Percentiles rank a stretch among this genome's conserved stretches.
These are phyloP conservation scores for Periconia digitata DNA, from an alignment of 2,329 filamentous ascomycete species.

Conservation along the genomic window DNA sequence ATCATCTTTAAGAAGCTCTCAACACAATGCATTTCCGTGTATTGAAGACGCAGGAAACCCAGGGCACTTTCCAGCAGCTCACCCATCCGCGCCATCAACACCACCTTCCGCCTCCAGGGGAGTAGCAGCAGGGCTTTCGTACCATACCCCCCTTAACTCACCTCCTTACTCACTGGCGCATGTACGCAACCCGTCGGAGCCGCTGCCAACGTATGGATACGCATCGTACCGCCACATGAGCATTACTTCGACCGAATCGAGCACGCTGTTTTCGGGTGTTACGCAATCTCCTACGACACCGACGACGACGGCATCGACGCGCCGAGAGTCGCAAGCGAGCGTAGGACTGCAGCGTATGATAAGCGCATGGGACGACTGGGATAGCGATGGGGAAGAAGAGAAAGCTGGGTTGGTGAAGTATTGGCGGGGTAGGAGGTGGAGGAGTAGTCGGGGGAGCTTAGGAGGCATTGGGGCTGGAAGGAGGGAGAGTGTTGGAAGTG, in stretches of 20 bases:
- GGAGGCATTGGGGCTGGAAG: background rate
- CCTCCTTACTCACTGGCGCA: background rate
- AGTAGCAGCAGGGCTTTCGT: background rate
- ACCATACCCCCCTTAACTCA: background rate
- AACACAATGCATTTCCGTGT: slow-evolving; percentile 28
- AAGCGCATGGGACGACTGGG: slow-evolving; percentile 42
- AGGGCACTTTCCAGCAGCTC: slow-evolving; percentile 19
- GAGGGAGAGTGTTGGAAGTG: slow-evolving; percentile 3
- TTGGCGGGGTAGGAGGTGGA: slow-evolving; percentile 22
- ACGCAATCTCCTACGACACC: slow-evolving; percentile 14
- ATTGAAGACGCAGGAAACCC: slow-evolving; percentile 28
- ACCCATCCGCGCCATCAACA: slow-evolving; percentile 18
- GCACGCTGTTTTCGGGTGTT: slow-evolving; percentile 23
- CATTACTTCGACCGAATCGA: slow-evolving; percentile 31
- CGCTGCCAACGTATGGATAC: slow-evolving; percentile 2
- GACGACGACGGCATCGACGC: slow-evolving; percentile 16
- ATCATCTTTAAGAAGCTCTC: slow-evolving; percentile 31
- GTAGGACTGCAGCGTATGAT: slow-evolving; percentile 30
- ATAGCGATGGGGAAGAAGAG: slow-evolving; percentile 35
- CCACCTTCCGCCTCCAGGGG: background rate
- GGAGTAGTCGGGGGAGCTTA: slow-evolving; percentile 17
- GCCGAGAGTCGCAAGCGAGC: slow-evolving; percentile 20
- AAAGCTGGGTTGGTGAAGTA: slow-evolving; percentile 31
- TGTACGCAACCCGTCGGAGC: background rate
- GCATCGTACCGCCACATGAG: slow-evolving; percentile 25